Conservation (phyloP, 2,329 filamentous ascomycete genomes). For the Colletotrichum sp. region DNA sequence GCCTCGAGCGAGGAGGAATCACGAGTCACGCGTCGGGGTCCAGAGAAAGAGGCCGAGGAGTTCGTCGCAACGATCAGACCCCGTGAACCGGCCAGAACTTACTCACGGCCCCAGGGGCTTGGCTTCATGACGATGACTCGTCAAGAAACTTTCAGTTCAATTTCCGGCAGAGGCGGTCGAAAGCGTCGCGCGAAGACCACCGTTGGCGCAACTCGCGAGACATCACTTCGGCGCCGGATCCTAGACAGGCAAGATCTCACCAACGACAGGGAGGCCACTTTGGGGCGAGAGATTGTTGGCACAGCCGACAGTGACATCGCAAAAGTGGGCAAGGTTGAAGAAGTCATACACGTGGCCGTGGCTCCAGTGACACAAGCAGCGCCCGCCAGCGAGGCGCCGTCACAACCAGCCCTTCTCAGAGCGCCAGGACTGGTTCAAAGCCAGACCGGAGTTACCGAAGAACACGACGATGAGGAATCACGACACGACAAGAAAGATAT, state of each 20-base stretch:
- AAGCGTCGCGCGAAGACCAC: background rate
- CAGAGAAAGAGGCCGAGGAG: background rate
- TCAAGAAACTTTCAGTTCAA: background rate
- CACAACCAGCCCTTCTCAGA: accelerated
- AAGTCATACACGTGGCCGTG: background rate
- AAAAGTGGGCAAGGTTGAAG: background rate
- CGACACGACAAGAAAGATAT: accelerated
- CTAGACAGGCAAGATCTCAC: background rate
- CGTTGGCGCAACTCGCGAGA: accelerated
- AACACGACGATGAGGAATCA: no score
- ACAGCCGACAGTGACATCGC: accelerated
- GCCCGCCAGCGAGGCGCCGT: accelerated
- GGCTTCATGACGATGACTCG: background rate
- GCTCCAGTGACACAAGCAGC: background rate
- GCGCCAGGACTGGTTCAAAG: accelerated
- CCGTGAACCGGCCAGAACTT: background rate
- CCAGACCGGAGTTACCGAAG: no score
- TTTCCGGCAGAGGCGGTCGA: background rate
- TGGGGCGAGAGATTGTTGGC: background rate
- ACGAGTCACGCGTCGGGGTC: background rate
- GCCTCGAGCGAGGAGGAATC: background rate
- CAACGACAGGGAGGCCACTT: background rate
- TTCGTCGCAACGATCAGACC: background rate
- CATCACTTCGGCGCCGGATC: no score
- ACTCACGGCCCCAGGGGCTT: background rate